A percentile compares a stretch with the other conserved stretches of the same genome.
Conservation (phyloP, 768 basidiomycete species). For the Boletus pseudo-olivaceus region DNA sequence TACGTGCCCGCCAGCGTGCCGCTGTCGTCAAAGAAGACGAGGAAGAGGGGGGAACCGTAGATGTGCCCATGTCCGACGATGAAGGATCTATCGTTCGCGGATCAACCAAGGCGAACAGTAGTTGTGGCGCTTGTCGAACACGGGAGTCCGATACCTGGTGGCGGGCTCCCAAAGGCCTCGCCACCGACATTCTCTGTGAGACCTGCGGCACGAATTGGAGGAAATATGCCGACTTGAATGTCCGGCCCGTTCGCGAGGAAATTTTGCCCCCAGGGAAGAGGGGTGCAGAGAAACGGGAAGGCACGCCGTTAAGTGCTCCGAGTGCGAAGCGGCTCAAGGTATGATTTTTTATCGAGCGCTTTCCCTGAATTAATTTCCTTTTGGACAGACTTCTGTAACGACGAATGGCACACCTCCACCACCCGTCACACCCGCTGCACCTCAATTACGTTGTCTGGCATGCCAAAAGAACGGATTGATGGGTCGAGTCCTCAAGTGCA, state of each 20-base stretch:
- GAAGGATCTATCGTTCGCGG: slow-evolving; percentile 71
- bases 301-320: slow-evolving; percentile 50
- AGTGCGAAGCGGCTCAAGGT: slow-evolving; percentile 66
- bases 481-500: slow-evolving; percentile 79
- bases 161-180: slow-evolving; percentile 88
- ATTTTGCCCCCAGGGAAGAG: slow-evolving; percentile 43
- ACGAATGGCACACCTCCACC: slow-evolving; percentile 62
- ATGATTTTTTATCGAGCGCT: slow-evolving; percentile 3
- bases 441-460: slow-evolving; percentile 69
- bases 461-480: slow-evolving; percentile 74
- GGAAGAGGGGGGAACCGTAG: slow-evolving; percentile 30
- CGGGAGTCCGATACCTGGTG: slow-evolving; percentile 82
- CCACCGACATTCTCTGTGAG: slow-evolving; percentile 77
- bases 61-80: slow-evolving; percentile 49
- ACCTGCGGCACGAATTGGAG: slow-evolving; percentile 85
- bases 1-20: slow-evolving; percentile 41
- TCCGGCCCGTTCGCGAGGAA: slow-evolving; percentile 69
- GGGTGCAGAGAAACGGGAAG: slow-evolving; percentile 54
- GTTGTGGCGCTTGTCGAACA: slow-evolving; percentile 83
- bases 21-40: slow-evolving; percentile 27
- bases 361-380: background rate
- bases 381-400: slow-evolving; percentile 34
- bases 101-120: slow-evolving; percentile 48
- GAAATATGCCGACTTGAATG: slow-evolving; percentile 88
- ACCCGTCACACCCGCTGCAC: slow-evolving; percentile 47